Conservation (phyloP, 2,329 filamentous ascomycete genomes). For the Phoma sp. region DNA sequence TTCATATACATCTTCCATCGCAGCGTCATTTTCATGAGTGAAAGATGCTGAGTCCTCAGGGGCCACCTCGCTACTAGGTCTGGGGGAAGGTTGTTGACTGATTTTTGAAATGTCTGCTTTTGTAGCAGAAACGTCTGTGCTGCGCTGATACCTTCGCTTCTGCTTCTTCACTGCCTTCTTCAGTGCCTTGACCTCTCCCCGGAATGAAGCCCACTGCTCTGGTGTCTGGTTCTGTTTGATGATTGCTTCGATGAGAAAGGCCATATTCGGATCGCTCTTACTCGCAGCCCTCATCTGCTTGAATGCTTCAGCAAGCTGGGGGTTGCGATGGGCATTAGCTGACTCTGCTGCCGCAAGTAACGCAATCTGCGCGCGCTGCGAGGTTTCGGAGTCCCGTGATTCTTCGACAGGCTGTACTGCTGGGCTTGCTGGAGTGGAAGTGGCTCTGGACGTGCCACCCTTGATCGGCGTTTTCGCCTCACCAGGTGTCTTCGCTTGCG, state of each 20-base stretch:
- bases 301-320: constrained; percentile 45
- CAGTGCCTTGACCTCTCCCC: constrained; percentile 50
- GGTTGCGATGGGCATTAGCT: constrained; percentile 44
- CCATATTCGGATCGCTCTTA: constrained; percentile 44
- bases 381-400: constrained; percentile 17
- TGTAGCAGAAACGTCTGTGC: constrained; percentile 37
- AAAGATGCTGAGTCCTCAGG: constrained; percentile 34
- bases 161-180: constrained; percentile 49
- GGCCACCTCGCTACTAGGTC: constrained; percentile 32
- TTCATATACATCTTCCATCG: constrained; percentile 29
- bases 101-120: constrained; percentile 31
- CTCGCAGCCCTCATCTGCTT: constrained; percentile 52
- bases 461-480: constrained; percentile 37
- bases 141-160: constrained; percentile 22
- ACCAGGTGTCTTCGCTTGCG: constrained; percentile 40
- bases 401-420: constrained; percentile 20
- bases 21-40: constrained; percentile 24
- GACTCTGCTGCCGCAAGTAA: constrained; percentile 53
- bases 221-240: constrained; percentile 49
- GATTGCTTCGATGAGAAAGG: constrained; percentile 51
- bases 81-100: constrained; percentile 29
- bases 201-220: constrained; percentile 50
- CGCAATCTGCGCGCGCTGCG: constrained; percentile 41
- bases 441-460: constrained; percentile 28
- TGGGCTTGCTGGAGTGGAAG: constrained; percentile 27